phyloP scores from a whole-genome alignment of 768 basidiomycete species.

The Rhizopogon vinicolor region DNA sequence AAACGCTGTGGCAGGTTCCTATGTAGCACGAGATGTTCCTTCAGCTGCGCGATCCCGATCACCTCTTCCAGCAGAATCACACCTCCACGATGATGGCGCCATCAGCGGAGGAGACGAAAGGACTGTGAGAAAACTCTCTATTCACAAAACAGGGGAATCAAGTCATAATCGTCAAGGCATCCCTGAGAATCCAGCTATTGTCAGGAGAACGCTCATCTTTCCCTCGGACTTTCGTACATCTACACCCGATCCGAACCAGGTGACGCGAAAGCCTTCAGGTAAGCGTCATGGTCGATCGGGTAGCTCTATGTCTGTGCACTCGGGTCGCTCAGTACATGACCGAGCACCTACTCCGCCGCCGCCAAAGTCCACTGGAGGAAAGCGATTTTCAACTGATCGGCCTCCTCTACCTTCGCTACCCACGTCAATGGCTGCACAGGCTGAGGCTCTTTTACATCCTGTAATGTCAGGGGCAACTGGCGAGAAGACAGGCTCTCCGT shows the following conservation, averaged over 20 bases:
- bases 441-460: constrained; percentile 36
- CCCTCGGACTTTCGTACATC: constrained; percentile 63
- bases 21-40: constrained; percentile 7
- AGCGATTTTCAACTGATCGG: constrained; percentile 62
- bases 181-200: constrained; percentile 43
- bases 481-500: constrained; percentile 67
- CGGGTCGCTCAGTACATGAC: constrained; percentile 73
- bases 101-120: constrained; percentile 22
- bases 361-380: constrained; percentile 45
- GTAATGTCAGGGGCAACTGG: constrained; percentile 35
- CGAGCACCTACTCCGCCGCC: constrained; percentile 86
- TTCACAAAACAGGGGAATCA: constrained; percentile 18
- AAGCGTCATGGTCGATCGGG: constrained; percentile 53
- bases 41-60: constrained; percentile 17
- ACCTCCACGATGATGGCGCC: constrained; percentile 19
- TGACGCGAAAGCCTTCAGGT: constrained; percentile 50
- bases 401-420: constrained; percentile 70
- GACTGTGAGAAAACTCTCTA: constrained; percentile 23
- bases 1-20: constrained; percentile 20
- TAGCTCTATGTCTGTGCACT: constrained; percentile 55
- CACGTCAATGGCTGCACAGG: constrained; percentile 39
- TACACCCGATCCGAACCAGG: constrained; percentile 48
- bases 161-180: constrained; percentile 24
- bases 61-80: constrained; percentile 18
- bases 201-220: constrained; percentile 77